Conservation (phyloP, 768 basidiomycete species). For the Gymnopilus dilepis region DNA sequence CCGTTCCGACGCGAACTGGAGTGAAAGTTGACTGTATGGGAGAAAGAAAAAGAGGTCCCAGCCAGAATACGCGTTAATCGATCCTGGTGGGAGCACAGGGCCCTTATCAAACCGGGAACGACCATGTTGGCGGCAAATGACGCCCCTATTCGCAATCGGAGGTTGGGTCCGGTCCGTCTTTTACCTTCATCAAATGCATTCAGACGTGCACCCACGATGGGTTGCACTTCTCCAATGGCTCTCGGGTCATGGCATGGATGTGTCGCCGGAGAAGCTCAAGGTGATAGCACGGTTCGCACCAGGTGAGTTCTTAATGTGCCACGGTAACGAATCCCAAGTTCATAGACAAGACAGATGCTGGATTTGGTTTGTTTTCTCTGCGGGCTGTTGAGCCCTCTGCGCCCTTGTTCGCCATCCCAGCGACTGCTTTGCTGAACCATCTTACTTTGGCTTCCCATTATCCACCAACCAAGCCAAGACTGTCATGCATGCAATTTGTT, state of each 20-base stretch:
- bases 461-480: constrained; percentile 39
- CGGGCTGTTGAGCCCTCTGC: constrained; percentile 50
- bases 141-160: constrained; percentile 27
- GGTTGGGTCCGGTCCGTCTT: constrained; percentile 23
- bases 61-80: constrained; percentile 21
- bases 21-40: constrained; percentile 7
- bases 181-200: constrained; percentile 14
- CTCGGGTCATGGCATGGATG: constrained; percentile 50
- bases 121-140: constrained; percentile 8
- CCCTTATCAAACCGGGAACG: constrained; percentile 21
- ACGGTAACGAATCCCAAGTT: constrained; percentile 9
- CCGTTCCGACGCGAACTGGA: neutral
- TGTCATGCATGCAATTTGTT: constrained; percentile 77
- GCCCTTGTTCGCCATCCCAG: constrained; percentile 73
- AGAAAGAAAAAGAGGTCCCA: constrained; percentile 10
- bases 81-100: constrained; percentile 14
- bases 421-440: constrained; percentile 71
- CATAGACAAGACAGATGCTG: constrained; percentile 50
- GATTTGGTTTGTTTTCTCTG: constrained; percentile 71
- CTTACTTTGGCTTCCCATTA: constrained; percentile 69
- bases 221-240: constrained; percentile 58
- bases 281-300: constrained; percentile 58
- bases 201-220: constrained; percentile 46
- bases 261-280: constrained; percentile 38
- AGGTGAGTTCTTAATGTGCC: constrained; percentile 43